Evolutionary conservation across 1,284 basidiomycete genomes (phyloP), one percentile per base, ranked within the genome.

Genomic region (Termitomyces sp.): DNA sequence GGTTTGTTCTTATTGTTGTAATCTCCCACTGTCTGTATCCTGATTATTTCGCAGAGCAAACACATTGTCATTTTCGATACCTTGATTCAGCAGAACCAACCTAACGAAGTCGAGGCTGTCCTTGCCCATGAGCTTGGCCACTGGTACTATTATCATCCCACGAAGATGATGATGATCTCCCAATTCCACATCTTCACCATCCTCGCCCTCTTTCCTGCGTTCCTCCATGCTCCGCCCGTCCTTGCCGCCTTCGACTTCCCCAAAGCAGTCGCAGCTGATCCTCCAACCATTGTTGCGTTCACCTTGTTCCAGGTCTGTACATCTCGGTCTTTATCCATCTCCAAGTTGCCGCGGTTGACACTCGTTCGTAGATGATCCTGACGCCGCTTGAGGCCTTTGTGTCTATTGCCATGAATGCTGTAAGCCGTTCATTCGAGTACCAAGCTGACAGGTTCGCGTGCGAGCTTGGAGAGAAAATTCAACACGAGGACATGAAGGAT

Each of bases 61-160:
- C 93, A 95, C 70, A 95, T 99, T 64, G 95, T 98, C 67, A 90
- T 99, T 64, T 99, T 93, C 68, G 96, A 98, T 68, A 98, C 96
- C 0, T 81, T 99, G 58, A 92, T 98, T 68, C 88, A 95, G 65
- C 86, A 98, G 67, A 90, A 85, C 67, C 84, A 86, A 55, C 81
- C 94, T 0, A 89, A 90, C 30, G 91, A 95, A 69, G 91, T 97
- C 21, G 93, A 95, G 64, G 94, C 94, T 19, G 92, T 96, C 24
- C 78, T 87, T 50, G 85, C 94, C 0, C 95, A 98, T 73, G 96
- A 98, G 69, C 88, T 98, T 21, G 96, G 96, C 0, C 94, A 98
- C 73, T 98, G 94, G 94, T 90, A 90, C 65, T 84, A 84, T 72
- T 78, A 85, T 61, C 95, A 99, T 75, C 92, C 94, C 0, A 85